These are phyloP conservation scores for Fusarium veterinarium DNA, from an alignment of 2,329 filamentous ascomycete genomes.

Conservation along the genomic window DNA sequence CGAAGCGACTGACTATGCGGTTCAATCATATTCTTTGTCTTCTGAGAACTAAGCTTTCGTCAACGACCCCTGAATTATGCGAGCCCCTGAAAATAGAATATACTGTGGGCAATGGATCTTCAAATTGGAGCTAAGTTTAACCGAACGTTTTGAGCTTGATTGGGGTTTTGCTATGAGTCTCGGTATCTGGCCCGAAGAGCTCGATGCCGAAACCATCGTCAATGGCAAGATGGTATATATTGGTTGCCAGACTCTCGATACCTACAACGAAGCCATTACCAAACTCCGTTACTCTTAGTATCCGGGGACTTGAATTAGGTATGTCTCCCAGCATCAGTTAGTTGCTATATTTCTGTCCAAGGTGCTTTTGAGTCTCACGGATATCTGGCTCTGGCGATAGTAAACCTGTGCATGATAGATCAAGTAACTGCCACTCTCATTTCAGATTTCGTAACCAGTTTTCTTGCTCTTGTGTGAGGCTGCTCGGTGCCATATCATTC, in stretches of 20 bases:
- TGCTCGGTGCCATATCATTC: background rate
- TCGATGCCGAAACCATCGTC: background rate
- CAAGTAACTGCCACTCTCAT: background rate
- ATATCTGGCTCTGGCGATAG: background rate
- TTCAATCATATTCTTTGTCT: background rate
- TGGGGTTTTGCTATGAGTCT: background rate
- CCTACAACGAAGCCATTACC: background rate
- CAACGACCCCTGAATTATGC: background rate
- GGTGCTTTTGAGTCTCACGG: background rate
- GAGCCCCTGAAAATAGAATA: background rate
- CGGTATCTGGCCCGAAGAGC: background rate
- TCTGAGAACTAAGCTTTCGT: background rate
- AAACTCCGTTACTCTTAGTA: background rate
- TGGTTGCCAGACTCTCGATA: background rate
- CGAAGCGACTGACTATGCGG: background rate
- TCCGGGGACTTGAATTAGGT: background rate
- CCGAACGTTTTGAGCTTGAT: background rate
- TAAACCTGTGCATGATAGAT: background rate
- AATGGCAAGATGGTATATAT: background rate
- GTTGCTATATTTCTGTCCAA: background rate
- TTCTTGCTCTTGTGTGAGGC: background rate
- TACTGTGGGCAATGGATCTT: background rate
- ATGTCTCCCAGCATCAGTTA: background rate
- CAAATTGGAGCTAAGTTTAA: background rate
- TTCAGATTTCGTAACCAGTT: background rate